Conservation (phyloP, 805 yeast genomes). For the Yamadazyma akitaensis region DNA sequence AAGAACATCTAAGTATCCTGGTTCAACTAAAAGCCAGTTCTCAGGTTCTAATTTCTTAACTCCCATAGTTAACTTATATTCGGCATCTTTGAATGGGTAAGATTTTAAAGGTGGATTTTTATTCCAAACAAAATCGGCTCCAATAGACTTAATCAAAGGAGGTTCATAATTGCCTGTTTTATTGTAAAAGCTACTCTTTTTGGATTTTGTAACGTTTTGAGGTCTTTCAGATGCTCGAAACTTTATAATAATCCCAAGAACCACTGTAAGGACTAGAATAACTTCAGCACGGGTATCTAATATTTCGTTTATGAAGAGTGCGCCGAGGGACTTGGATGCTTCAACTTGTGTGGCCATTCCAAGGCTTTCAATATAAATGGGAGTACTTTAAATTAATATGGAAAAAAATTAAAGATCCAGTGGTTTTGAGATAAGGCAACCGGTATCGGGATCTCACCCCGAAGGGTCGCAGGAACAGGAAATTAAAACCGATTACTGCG, state of each 20-base stretch:
- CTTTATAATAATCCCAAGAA: neutral
- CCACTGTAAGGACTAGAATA: neutral
- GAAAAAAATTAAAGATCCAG: too few relatives aligned
- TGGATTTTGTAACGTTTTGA: neutral
- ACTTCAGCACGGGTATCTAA: neutral
- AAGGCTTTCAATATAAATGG: neutral
- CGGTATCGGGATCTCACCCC: too few relatives aligned
- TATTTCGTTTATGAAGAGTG: neutral
- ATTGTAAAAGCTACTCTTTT: constrained; percentile 7
- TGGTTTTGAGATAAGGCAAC: too few relatives aligned
- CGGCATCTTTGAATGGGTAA: constrained; percentile 58
- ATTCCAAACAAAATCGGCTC: constrained; percentile 25
- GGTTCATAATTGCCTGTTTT: constrained; percentile 8
- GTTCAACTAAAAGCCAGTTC: constrained; percentile 42
- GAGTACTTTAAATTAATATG: too few relatives aligned
- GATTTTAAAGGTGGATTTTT: constrained; percentile 19
- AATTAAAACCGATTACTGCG: too few relatives aligned
- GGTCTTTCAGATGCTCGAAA: neutral
- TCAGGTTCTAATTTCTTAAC: constrained; percentile 38
- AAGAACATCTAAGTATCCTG: constrained; percentile 26
- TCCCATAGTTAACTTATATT: constrained; percentile 63
- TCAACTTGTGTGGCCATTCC: neutral
- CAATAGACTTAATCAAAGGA: constrained; percentile 18
- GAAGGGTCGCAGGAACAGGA: too few relatives aligned
- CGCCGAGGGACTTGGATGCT: neutral